Percentiles rank a stretch among this genome's conserved stretches.
These are phyloP conservation scores for Leishmania gerbilli DNA, from an alignment of 208 protist species.

Conservation along the genomic window DNA sequence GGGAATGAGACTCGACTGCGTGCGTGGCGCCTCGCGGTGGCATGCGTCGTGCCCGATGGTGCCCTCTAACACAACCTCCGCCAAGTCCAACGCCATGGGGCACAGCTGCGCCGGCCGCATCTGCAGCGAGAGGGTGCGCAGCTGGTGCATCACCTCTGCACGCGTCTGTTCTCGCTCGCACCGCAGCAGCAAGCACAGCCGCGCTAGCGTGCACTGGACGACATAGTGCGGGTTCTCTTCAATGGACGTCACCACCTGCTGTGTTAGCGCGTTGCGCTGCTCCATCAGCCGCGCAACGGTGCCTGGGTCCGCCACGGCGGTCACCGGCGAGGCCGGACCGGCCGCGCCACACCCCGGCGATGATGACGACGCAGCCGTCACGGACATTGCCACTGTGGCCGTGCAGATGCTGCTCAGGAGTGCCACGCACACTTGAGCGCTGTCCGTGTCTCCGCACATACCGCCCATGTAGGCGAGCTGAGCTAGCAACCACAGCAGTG, in stretches of 20 bases:
- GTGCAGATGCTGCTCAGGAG: constrained; percentile 77
- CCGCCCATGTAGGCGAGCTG: constrained; percentile 74
- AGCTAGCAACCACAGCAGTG: constrained; percentile 61
- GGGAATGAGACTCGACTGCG: constrained; percentile 39
- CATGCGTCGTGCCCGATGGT: constrained; percentile 41
- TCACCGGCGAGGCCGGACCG: constrained; percentile 7
- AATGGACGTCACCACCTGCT: constrained; percentile 33
- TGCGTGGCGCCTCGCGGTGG: constrained; percentile 36
- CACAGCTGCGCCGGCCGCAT: constrained; percentile 45
- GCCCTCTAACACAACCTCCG: constrained; percentile 62
- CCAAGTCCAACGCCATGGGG: constrained; percentile 52
- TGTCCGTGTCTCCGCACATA: constrained; percentile 78
- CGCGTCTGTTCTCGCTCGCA: constrained; percentile 72
- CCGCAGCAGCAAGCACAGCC: constrained; percentile 61
- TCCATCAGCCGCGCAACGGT: constrained; percentile 3
- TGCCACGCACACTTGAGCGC: constrained; percentile 71
- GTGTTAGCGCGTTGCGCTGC: constrained; percentile 31
- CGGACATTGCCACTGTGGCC: constrained; percentile 36
- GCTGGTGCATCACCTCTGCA: constrained; percentile 58
- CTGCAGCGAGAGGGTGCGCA: constrained; percentile 74
- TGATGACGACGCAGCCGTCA: constrained; percentile 10
- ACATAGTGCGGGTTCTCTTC: constrained; percentile 32
- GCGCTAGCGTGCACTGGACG: constrained; percentile 50
- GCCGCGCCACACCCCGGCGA: not conserved
- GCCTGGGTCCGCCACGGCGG: constrained; percentile 5